phyloP scores from a whole-genome alignment of 768 basidiomycete species.

The Leccinum longicurvipes region DNA sequence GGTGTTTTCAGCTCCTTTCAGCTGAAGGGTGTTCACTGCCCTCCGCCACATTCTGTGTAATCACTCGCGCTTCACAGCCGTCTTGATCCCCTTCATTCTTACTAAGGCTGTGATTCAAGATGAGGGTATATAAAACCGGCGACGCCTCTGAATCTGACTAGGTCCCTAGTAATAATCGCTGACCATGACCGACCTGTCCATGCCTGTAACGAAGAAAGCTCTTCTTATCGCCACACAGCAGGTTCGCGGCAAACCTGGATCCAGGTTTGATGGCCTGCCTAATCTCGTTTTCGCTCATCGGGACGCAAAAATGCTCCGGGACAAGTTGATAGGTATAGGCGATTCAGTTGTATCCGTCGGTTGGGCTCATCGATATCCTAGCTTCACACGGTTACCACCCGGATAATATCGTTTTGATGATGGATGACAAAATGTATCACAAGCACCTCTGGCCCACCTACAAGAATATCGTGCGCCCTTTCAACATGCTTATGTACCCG shows the following conservation, averaged over 20 bases:
- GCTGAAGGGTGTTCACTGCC: neutral
- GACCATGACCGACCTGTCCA: neutral
- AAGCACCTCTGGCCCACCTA: neutral
- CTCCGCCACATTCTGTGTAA: neutral
- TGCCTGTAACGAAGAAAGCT: conserved; percentile 11
- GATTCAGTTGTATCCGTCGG: neutral
- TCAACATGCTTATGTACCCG: neutral
- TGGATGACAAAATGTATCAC: neutral
- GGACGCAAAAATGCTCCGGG: conserved; percentile 14
- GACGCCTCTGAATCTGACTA: neutral
- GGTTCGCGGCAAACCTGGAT: conserved; percentile 2
- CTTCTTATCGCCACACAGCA: conserved; percentile 18
- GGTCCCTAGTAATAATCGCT: neutral
- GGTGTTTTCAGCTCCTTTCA: no score
- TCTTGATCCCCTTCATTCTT: neutral
- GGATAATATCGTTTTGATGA: neutral
- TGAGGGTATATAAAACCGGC: neutral
- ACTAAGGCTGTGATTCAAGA: neutral
- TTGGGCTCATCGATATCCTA: neutral
- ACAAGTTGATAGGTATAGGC: conserved; percentile 16
- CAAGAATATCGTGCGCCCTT: neutral
- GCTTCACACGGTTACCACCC: neutral
- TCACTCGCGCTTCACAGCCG: neutral
- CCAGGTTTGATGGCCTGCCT: neutral
- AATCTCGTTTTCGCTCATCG: conserved; percentile 19